Percentiles rank a stretch among this genome's conserved stretches.
phyloP scores from a whole-genome alignment of 441 rosid genomes.

The Pelargonium cotyledonis region DNA sequence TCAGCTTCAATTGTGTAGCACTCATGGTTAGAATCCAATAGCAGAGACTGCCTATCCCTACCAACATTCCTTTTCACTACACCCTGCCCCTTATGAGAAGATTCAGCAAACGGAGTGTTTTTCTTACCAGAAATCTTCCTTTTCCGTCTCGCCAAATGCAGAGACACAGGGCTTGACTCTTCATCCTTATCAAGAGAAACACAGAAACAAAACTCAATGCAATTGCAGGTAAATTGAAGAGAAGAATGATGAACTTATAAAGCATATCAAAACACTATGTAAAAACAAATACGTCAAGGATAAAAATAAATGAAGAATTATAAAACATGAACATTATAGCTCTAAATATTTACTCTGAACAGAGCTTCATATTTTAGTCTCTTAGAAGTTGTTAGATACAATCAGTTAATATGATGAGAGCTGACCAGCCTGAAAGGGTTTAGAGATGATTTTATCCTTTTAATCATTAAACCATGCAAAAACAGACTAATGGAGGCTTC shows the following conservation, averaged over 20 bases:
- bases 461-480: background rate
- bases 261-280: background rate
- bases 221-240: background rate
- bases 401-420: conserved; percentile 3
- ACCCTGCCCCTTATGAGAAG: conserved; percentile 40
- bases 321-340: background rate
- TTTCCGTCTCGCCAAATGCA: conserved; percentile 31
- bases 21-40: conserved; percentile 45
- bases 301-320: background rate
- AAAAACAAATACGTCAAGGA: background rate
- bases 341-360: background rate
- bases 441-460: background rate
- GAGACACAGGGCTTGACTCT: conserved; percentile 24
- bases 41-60: conserved; percentile 26
- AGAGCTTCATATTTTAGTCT: background rate
- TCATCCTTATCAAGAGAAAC: conserved; percentile 24
- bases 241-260: conserved; percentile 6
- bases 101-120: conserved; percentile 29
- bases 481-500: background rate
- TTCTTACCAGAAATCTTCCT: conserved; percentile 31
- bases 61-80: conserved; percentile 37
- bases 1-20: conserved; percentile 19
- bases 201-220: conserved; percentile 1
- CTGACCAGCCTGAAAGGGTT: conserved; percentile 3
- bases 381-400: background rate